phyloP scores from a whole-genome alignment of 306 rosid species.

The Gastrolobium bilobum region DNA sequence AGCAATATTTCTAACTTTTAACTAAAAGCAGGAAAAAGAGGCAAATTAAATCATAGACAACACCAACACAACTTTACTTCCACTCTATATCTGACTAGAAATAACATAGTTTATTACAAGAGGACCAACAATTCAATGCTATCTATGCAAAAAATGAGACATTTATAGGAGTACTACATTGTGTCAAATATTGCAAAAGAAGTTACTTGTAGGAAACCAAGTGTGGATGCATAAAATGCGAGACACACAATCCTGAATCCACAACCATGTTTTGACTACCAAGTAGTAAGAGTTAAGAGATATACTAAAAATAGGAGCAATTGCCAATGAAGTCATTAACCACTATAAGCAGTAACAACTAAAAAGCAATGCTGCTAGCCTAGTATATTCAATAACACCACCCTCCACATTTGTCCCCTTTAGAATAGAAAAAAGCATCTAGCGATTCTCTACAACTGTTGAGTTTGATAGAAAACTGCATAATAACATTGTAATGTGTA shows the following conservation, averaged over 20 bases:
- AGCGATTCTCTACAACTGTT: not conserved
- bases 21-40: not conserved
- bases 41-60: conserved; percentile 6
- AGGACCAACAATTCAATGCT: not conserved
- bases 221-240: conserved; percentile 20
- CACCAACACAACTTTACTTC: not conserved
- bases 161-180: conserved; percentile 1
- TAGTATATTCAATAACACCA: conserved; percentile 1
- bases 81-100: not conserved
- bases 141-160: not conserved
- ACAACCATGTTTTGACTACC: not conserved
- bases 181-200: conserved; percentile 28
- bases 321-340: not conserved
- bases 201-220: conserved; percentile 8
- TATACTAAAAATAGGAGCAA: conserved; percentile 18
- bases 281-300: not conserved
- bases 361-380: not conserved
- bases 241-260: not conserved
- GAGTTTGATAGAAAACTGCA: not conserved
- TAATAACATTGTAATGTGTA: conserved; percentile 1
- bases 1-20: not conserved
- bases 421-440: not conserved
- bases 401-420: not conserved
- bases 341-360: not conserved
- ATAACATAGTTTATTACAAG: conserved; percentile 9